Base-by-base conservation (phyloP, 495 filamentous ascomycete genomes). In the Cladorrhinum samala region DNA sequence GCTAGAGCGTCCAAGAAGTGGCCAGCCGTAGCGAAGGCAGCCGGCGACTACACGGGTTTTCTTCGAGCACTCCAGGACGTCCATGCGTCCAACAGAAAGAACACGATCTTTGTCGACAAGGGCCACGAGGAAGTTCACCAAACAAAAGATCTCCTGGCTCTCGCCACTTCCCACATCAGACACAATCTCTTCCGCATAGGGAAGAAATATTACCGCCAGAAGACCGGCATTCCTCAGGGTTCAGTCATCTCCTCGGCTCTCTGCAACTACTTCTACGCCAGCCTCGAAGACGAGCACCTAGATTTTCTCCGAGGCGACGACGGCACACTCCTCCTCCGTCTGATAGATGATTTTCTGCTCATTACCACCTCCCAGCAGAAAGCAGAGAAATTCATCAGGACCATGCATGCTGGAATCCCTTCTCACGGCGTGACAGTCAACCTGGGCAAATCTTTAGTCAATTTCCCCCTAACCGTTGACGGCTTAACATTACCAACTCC, bases 201-300 rank as follows among this genome's bases (percentile, higher is more conserved):
- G 20, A 91, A 92, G 73, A 88, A 85, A 48, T 93, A 84, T 69
- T 96, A 89, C 61, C 80, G 89, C 11, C 93, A 97, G 60, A 91
- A 84, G 60, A 73, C 79, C 27, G 93, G 93, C 13, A 96, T 98
- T 19, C 91, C 93, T 0, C 93, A 98, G 67, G 93, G 93, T 33
- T 95, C 90, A 0, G 77, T 95, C 0, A 62, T 98, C 20, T 96
- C 91, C 9, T 86, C 81, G 45, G 73, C 89, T 25, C 76, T 98
- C 0, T 96, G 94, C 76, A 97, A 90, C 65, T 88, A 92, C 63
- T 95, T 96, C 64, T 97, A 96, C 62, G 92, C 86, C 3, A 81
- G 91, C 55, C 75, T 98, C 2, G 94, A 98, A 67, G 59, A 72
- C 2, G 69, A 83, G 19, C 68, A 83, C 2, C 70, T 98, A 2